A percentile compares a stretch with the other conserved stretches of the same genome.
Conservation (phyloP, 2,329 filamentous ascomycete genomes). For the Magnaporthiopsis incrustans region DNA sequence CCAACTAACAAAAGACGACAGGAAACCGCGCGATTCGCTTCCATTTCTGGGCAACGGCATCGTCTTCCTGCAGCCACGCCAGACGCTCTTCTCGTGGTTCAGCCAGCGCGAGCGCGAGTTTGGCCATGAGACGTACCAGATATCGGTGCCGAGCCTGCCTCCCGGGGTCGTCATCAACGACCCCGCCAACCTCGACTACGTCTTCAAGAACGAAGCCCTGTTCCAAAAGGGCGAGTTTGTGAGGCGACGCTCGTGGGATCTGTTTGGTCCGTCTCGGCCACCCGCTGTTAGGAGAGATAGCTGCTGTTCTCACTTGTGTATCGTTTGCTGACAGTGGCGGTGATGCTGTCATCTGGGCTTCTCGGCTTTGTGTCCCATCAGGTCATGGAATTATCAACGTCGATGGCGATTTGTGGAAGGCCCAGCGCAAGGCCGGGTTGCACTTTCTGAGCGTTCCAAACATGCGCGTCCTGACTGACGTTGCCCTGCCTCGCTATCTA, state of each 20-base stretch:
- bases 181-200: constrained; percentile 52
- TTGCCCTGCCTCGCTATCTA: constrained; percentile 48
- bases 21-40: constrained; percentile 38
- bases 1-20: not conserved
- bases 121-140: constrained; percentile 52
- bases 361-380: constrained; percentile 13
- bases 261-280: constrained; percentile 41
- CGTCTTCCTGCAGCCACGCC: constrained; percentile 49
- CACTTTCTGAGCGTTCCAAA: constrained; percentile 52
- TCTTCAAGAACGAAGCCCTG: constrained; percentile 51
- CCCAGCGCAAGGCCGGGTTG: constrained; percentile 54
- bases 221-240: constrained; percentile 58
- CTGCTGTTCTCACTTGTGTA: not conserved
- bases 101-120: constrained; percentile 46
- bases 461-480: constrained; percentile 46
- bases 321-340: not conserved
- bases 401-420: constrained; percentile 54
- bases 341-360: not conserved
- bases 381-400: constrained; percentile 59
- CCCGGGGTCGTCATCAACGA: constrained; percentile 56
- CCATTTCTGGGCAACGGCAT: constrained; percentile 55
- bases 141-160: constrained; percentile 54
- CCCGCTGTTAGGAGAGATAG: not conserved
- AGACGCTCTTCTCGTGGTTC: constrained; percentile 57
- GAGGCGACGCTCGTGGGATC: constrained; percentile 49